phyloP scores from a whole-genome alignment of 2,329 filamentous ascomycete species.

The Bipolaris victoriae region DNA sequence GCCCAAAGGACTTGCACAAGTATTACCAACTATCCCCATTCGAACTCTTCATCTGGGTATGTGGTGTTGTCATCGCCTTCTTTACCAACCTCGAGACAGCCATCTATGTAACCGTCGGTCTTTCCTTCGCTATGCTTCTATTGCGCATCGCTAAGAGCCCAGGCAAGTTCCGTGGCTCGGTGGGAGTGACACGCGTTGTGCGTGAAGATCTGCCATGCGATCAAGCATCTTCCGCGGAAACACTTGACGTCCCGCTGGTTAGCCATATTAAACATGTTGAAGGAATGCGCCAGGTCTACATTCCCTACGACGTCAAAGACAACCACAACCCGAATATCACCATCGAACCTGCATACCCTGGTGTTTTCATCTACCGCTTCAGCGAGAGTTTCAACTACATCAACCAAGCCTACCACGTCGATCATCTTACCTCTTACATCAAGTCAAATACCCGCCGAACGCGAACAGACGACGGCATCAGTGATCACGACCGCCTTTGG shows the following conservation, averaged over 20 bases:
- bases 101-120: constrained; percentile 80
- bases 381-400: constrained; percentile 93
- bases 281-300: constrained; percentile 24
- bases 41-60: constrained; percentile 87
- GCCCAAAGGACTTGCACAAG: constrained; percentile 85
- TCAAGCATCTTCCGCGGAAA: constrained; percentile 45
- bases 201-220: constrained; percentile 58
- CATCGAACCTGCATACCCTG: constrained; percentile 73
- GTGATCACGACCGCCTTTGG: constrained; percentile 58
- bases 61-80: constrained; percentile 84
- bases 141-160: constrained; percentile 61
- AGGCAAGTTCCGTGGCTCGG: constrained; percentile 31
- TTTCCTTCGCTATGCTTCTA: constrained; percentile 77
- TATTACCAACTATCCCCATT: constrained; percentile 91
- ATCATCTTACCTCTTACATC: constrained; percentile 73
- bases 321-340: constrained; percentile 59
- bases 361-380: constrained; percentile 94
- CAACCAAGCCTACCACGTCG: constrained; percentile 83
- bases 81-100: constrained; percentile 87
- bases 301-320: constrained; percentile 58
- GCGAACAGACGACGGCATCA: constrained; percentile 26
- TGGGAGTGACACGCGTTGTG: constrained; percentile 25
- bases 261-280: neutral
- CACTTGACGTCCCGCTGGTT: neutral
- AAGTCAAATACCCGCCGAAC: constrained; percentile 54